These are phyloP conservation scores for Penicillium frequentans DNA, from an alignment of 2,329 filamentous ascomycete species.

Conservation along the genomic window DNA sequence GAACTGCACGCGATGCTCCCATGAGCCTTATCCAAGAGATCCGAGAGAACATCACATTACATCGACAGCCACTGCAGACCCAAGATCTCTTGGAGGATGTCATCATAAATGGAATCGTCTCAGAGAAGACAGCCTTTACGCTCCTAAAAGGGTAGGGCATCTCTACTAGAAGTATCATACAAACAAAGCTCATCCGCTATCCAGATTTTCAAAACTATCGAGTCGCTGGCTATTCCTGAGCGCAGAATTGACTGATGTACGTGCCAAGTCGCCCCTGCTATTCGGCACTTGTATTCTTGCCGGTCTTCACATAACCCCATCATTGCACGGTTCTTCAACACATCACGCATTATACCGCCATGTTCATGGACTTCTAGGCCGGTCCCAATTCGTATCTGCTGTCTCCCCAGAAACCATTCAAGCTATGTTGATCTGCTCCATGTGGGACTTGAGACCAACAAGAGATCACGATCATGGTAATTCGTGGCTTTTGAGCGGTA, in stretches of 20 bases:
- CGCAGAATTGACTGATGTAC: slow-evolving; percentile 1
- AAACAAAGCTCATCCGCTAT: neutral
- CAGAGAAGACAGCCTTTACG: slow-evolving; percentile 3
- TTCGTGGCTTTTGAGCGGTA: slow-evolving; percentile 15
- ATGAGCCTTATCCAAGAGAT: slow-evolving; percentile 19
- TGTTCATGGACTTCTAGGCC: slow-evolving; percentile 9
- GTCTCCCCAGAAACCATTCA: slow-evolving; percentile 13
- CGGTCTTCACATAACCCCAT: slow-evolving; percentile 9
- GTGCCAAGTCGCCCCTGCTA: slow-evolving; percentile 11
- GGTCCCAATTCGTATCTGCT: slow-evolving; percentile 3
- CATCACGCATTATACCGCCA: slow-evolving; percentile 12
- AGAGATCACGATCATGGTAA: slow-evolving; percentile 14
- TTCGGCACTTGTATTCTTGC: slow-evolving; percentile 15
- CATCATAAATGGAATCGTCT: slow-evolving; percentile 7
- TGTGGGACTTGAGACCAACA: slow-evolving; percentile 15
- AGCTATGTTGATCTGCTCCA: slow-evolving; percentile 15
- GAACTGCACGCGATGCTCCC: slow-evolving; percentile 15
- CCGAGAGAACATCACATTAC: slow-evolving; percentile 13
- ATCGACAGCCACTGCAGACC: neutral
- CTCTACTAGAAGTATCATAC: neutral
- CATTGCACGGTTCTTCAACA: slow-evolving; percentile 11
- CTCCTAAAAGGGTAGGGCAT: slow-evolving; percentile 10
- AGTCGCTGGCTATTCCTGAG: slow-evolving; percentile 17
- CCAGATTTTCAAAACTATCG: slow-evolving; percentile 12
- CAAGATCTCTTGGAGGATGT: slow-evolving; percentile 8